Base-by-base conservation (phyloP, 345 rosid species). In the Pelargonium nanum region DNA sequence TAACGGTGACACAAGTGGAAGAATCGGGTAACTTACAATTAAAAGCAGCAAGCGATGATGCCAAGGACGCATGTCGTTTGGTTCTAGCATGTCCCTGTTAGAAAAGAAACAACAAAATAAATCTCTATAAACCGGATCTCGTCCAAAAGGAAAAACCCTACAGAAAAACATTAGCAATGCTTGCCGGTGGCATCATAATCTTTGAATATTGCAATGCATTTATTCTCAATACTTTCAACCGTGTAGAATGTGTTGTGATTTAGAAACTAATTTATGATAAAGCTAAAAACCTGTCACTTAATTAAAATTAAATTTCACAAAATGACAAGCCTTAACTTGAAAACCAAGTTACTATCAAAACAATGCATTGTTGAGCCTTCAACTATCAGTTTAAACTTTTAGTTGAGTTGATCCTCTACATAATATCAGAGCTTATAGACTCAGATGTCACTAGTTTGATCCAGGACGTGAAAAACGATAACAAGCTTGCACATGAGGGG, bases 51-150 rank as follows among this genome's bases (percentile, higher is more conserved):
- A 80, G 64, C 8, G 80, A 76, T 45, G 85, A 76, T 25, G 85
- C 69, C 54, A 67, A 56, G 53, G 82, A 69, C 19, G 75, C 78
- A 64, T 72, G 75, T 71, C 77, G 66, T 72, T 81, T 86, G 48
- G 72, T 56, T 74, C 62, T 86, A 60, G 68, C 63, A 60, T 74
- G 76, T 61, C 80, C 77, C 92, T 83, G 77, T 57, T 67, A 61
- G 61, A 55, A 58, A 55, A 68, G 54, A 65, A 25, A 6, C 55
- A 21, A 56, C 51, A 65, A 56, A 65, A 64, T 24, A 24, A 56
- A 32, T 10, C 24, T n/a, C 22, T 55, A n/a, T 30, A 52, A 67
- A 60, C 57, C 19, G 30, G 58, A 24, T 44, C 67, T 58, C 57
- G 12, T 9, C 19, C 24, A 30, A 22, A 57, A 24, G 25, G 23